Conservation (phyloP, 768 basidiomycete species). For the Kwoniella europaea region DNA sequence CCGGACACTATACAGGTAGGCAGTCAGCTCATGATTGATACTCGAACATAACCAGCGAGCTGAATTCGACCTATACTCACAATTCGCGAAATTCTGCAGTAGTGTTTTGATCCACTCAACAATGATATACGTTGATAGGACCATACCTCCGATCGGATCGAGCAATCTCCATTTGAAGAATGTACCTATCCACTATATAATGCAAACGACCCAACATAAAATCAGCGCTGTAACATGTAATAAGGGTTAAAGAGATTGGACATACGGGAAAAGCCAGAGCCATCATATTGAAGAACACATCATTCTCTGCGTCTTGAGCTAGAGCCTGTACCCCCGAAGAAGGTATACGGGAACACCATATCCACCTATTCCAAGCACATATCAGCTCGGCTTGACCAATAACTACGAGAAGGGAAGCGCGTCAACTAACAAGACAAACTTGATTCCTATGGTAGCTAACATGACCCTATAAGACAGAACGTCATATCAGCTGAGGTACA, state of each 20-base stretch:
- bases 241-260: background rate
- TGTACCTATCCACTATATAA: conserved; percentile 48
- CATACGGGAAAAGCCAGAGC: conserved; percentile 59
- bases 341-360: conserved; percentile 56
- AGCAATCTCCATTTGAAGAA: conserved; percentile 52
- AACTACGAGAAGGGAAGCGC: background rate
- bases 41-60: background rate
- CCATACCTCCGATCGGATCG: conserved; percentile 60
- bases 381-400: background rate
- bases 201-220: background rate
- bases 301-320: conserved; percentile 61
- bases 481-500: background rate
- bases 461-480: conserved; percentile 47
- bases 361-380: conserved; percentile 35
- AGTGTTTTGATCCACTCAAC: conserved; percentile 59
- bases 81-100: conserved; percentile 58
- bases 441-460: conserved; percentile 59
- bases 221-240: background rate
- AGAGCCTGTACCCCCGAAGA: conserved; percentile 58
- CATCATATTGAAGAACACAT: conserved; percentile 60
- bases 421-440: conserved; percentile 49
- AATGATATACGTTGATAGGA: conserved; percentile 58
- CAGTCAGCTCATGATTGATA: background rate
- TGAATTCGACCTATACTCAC: conserved; percentile 39
- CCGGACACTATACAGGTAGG: conserved; percentile 47